These are phyloP conservation scores for Aspergillus affinis DNA, from an alignment of 495 filamentous ascomycete species.

Conservation along the genomic window DNA sequence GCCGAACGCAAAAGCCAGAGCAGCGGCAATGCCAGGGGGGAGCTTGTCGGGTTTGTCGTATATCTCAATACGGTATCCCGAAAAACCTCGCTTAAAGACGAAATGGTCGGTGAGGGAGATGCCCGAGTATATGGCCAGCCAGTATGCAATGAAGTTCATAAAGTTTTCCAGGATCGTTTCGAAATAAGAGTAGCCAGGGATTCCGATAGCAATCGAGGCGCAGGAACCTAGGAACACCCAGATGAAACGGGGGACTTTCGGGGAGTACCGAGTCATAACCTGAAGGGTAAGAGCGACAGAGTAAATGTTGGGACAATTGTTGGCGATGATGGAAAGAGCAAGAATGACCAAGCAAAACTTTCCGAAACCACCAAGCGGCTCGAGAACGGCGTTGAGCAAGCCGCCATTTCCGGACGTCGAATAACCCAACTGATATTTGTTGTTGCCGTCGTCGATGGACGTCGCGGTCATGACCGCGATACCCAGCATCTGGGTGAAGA, in stretches of 20 bases:
- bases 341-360: conserved; percentile 82
- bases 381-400: conserved; percentile 66
- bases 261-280: conserved; percentile 62
- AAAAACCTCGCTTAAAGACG: conserved; percentile 66
- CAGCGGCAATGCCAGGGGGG: conserved; percentile 70
- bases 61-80: conserved; percentile 58
- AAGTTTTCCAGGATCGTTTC: conserved; percentile 72
- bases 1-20: conserved; percentile 65
- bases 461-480: conserved; percentile 70
- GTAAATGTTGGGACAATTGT: conserved; percentile 90
- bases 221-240: conserved; percentile 70
- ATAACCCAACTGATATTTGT: conserved; percentile 63
- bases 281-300: conserved; percentile 76
- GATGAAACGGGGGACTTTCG: conserved; percentile 72
- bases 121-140: conserved; percentile 79
- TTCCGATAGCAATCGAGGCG: conserved; percentile 71
- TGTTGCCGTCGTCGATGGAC: conserved; percentile 43
- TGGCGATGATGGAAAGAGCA: conserved; percentile 76
- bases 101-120: conserved; percentile 75
- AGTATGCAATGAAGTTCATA: conserved; percentile 79
- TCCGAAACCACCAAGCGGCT: conserved; percentile 70
- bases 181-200: conserved; percentile 76
- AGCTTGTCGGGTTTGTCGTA: conserved; percentile 62
- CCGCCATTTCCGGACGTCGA: conserved; percentile 63
- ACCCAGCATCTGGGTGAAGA: conserved; percentile 79